These are phyloP conservation scores for Russula virescens DNA, from an alignment of 768 basidiomycete species.

Conservation along the genomic window DNA sequence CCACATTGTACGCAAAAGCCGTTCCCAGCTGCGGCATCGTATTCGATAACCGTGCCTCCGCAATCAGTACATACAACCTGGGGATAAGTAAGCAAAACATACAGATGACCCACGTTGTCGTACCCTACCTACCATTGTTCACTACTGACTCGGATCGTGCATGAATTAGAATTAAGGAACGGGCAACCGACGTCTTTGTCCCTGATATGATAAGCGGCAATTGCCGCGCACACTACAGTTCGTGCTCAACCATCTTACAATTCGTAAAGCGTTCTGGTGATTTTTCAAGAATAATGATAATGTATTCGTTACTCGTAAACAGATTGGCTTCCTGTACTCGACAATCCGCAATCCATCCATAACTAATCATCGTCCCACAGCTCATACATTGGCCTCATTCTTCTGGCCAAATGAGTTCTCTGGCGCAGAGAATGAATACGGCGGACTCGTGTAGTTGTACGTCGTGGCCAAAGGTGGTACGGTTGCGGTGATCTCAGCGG, in stretches of 20 bases:
- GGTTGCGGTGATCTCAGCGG: constrained; percentile 7
- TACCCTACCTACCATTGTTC: constrained; percentile 15
- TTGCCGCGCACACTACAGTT: constrained; percentile 3
- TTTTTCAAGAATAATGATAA: too few species aligned
- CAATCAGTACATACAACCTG: constrained; percentile 65
- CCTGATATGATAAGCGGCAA: background rate
- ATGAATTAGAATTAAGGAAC: too few species aligned
- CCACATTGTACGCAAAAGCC: constrained; percentile 84
- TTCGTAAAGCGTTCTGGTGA: too few species aligned
- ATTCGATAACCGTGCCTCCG: constrained; percentile 79
- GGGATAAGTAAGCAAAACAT: background rate
- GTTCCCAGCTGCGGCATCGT: constrained; percentile 77
- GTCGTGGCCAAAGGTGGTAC: constrained; percentile 17
- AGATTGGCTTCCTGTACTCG: background rate
- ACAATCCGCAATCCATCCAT: background rate
- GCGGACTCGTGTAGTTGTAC: background rate
- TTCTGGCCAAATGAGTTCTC: constrained; percentile 6
- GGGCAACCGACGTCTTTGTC: too few species aligned
- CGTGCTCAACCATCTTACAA: too few species aligned
- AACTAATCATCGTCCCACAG: background rate
- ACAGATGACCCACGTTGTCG: background rate
- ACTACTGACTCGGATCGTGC: background rate
- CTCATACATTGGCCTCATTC: constrained; percentile 1
- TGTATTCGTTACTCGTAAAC: background rate
- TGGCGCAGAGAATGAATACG: constrained; percentile 6